Evolutionary conservation across 768 basidiomycete genomes (phyloP).

Genomic region (Lactarius deliciosus): DNA sequence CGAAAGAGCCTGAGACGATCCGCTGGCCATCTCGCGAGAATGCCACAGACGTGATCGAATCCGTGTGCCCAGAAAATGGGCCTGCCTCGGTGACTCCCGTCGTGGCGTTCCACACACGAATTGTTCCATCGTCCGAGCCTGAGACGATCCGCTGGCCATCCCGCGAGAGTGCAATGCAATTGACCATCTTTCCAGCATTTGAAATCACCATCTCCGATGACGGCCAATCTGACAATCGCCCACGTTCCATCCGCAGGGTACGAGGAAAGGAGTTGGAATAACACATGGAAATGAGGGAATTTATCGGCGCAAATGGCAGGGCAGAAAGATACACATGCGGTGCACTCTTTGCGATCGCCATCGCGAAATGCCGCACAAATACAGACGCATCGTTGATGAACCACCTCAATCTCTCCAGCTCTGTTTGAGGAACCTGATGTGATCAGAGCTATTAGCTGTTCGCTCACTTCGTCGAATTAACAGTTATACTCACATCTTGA

Average conservation of each 20-base stretch:
- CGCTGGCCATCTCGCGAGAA: too few species aligned
- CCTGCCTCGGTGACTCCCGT: too few species aligned
- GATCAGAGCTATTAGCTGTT: not conserved
- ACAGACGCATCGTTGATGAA: not conserved
- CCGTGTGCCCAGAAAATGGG: too few species aligned
- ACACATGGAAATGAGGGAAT: not conserved
- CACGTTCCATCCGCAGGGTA: too few species aligned
- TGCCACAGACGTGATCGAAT: too few species aligned
- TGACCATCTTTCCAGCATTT: not conserved
- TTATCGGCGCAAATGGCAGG: not conserved
- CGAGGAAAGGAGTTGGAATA: not conserved
- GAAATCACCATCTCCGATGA: too few species aligned
- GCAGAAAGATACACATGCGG: not conserved
- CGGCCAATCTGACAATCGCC: too few species aligned
- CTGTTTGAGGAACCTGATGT: not conserved
- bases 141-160: not conserved
- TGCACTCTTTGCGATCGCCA: not conserved
- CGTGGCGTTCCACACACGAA: too few species aligned
- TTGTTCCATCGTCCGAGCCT: too few species aligned
- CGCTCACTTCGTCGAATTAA: too few species aligned
- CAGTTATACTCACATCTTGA: too few species aligned
- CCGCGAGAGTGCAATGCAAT: not conserved
- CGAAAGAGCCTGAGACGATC: too few species aligned
- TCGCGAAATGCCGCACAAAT: not conserved
- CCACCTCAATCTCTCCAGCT: not conserved